Percentiles rank a stretch among this genome's conserved stretches.
phyloP scores from a whole-genome alignment of 495 filamentous ascomycete genomes.

The Penicillium robsamsonii region DNA sequence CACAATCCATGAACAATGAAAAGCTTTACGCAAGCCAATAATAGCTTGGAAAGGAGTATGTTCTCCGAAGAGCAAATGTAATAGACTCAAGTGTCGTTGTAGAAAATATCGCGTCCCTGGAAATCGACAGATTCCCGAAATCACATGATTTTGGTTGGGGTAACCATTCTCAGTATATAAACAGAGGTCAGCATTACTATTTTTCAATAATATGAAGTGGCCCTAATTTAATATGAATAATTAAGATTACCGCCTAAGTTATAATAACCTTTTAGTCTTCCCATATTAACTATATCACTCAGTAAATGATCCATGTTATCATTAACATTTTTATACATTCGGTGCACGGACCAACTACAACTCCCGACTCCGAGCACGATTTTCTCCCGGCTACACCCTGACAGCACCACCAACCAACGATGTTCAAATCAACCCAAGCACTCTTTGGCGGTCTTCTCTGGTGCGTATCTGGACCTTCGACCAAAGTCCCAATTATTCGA shows the following conservation, averaged over 20 bases:
- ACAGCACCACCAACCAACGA: conserved; percentile 21
- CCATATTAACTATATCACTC: neutral
- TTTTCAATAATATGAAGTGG: neutral
- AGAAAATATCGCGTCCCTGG: conserved; percentile 7
- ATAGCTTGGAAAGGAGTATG: neutral
- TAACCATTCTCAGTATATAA: conserved; percentile 12
- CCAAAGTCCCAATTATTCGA: neutral
- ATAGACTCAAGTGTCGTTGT: neutral
- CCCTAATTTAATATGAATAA: neutral
- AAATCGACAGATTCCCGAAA: conserved; percentile 15
- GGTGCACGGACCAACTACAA: conserved; percentile 30
- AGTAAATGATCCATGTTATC: neutral
- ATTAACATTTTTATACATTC: conserved; percentile 10
- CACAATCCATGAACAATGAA: conserved; percentile 28
- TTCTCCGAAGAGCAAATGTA: neutral
- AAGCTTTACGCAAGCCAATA: conserved; percentile 1
- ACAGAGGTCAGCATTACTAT: neutral
- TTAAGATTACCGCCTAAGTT: neutral
- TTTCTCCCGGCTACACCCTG: conserved; percentile 22
- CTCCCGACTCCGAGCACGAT: conserved; percentile 31
- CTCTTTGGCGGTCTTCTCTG: conserved; percentile 81
- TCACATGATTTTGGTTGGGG: conserved; percentile 29
- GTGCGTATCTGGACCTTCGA: conserved; percentile 42
- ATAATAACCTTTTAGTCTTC: neutral
- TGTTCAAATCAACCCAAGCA: conserved; percentile 74